Evolutionary conservation across 2,329 filamentous ascomycete genomes (phyloP).

Genomic region (Exophiala sp.): DNA sequence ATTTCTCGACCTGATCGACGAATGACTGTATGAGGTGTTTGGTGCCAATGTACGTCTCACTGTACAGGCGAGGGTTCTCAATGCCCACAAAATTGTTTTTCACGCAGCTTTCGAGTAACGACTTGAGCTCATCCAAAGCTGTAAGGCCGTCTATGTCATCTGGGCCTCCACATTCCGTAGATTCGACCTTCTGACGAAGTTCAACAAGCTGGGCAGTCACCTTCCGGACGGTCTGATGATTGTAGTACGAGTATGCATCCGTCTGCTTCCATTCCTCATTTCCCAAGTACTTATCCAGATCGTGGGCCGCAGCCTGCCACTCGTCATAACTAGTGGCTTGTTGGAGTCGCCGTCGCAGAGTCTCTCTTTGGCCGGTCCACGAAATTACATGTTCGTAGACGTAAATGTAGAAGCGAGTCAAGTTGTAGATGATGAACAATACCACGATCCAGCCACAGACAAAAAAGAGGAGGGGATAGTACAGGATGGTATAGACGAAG

Average conservation of each 20-base stretch:
- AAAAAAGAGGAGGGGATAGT: conserved; percentile 81
- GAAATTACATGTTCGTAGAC: conserved; percentile 86
- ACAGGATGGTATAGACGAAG: conserved; percentile 78
- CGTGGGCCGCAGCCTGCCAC: conserved; percentile 74
- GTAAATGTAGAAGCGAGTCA: conserved; percentile 83
- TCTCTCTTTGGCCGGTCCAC: conserved; percentile 75
- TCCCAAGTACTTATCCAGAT: conserved; percentile 73
- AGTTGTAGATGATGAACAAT: conserved; percentile 66
- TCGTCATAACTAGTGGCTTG: conserved; percentile 68
- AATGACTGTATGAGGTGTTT: conserved; percentile 89
- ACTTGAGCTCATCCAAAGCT: conserved; percentile 68
- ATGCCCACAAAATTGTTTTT: conserved; percentile 97
- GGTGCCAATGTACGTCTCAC: conserved; percentile 96
- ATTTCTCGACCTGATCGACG: conserved; percentile 60
- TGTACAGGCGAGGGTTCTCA: conserved; percentile 91
- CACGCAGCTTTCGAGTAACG: conserved; percentile 78
- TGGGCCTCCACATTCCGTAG: conserved; percentile 32
- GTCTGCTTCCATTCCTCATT: conserved; percentile 51
- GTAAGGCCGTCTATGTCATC: conserved; percentile 24
- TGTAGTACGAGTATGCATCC: conserved; percentile 70
- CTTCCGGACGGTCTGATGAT: conserved; percentile 71
- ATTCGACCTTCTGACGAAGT: conserved; percentile 38
- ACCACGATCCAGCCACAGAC: conserved; percentile 75
- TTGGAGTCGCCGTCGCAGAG: conserved; percentile 64
- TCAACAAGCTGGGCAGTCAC: conserved; percentile 67